Percentiles rank a stretch among this genome's conserved stretches.
Evolutionary conservation across 2,329 filamentous ascomycete genomes (phyloP).

Genomic region (Cladosporium sp.): DNA sequence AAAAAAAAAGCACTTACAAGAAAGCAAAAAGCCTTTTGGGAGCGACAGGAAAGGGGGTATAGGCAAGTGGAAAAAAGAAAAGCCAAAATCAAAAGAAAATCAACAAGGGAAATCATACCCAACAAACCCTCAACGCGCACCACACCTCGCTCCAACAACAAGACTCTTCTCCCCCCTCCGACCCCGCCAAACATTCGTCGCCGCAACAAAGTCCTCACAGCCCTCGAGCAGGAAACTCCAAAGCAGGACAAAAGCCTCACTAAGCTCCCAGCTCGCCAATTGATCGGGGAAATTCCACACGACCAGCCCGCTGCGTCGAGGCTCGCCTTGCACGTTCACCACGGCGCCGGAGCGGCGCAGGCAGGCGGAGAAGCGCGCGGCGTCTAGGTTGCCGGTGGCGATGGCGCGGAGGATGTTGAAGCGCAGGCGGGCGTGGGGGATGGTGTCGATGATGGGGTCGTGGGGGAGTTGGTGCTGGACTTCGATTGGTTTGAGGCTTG

Average conservation of each 20-base stretch:
- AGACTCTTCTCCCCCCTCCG: conserved; percentile 26
- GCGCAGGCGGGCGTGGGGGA: conserved; percentile 26
- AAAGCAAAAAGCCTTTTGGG: too few relatives aligned
- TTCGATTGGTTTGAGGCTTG: conserved; percentile 22
- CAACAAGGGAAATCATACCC: too few relatives aligned
- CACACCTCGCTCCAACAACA: too few relatives aligned
- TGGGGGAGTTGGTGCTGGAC: conserved; percentile 27
- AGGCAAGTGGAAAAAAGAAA: too few relatives aligned
- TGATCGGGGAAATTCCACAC: conserved; percentile 40
- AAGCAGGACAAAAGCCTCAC: conserved; percentile 34
- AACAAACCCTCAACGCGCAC: too few relatives aligned
- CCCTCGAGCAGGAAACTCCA: conserved; percentile 39
- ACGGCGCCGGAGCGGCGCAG: conserved; percentile 26
- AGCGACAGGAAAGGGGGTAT: too few relatives aligned
- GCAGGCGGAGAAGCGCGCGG: conserved; percentile 18
- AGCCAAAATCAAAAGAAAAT: too few relatives aligned
- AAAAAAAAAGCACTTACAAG: too few relatives aligned
- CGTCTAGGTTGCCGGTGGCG: conserved; percentile 21
- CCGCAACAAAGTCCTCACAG: conserved; percentile 35
- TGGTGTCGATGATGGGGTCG: conserved; percentile 27
- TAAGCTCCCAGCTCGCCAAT: conserved; percentile 40
- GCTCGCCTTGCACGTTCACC: conserved; percentile 19
- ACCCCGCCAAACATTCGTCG: conserved; percentile 40
- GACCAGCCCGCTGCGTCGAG: conserved; percentile 27
- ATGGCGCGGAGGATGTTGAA: conserved; percentile 27